Evolutionary conservation across 2,329 filamentous ascomycete genomes (phyloP), one percentile per base, ranked within the genome.

Genomic region (Diaporthe sp.): DNA sequence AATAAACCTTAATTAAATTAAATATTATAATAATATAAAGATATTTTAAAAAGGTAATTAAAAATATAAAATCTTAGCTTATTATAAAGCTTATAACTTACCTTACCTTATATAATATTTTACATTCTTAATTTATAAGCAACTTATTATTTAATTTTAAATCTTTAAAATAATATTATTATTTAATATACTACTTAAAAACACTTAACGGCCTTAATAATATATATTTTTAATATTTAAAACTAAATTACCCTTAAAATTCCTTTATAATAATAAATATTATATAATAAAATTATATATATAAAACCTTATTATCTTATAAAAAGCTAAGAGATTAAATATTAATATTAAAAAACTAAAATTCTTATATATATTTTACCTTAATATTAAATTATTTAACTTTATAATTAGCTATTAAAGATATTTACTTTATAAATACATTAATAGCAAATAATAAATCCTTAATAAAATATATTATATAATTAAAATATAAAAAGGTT

Each of bases 221-320:
- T n/a, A 59, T 39, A 59, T 12, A 22, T 59, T 59, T 39, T 17
- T 59, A 37, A 37, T 39, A 39, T 59, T 59, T 59, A 59, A 59
- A 6, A 59, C 13, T 37, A 19, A n/a, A 37, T 6, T 59, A 13
- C 4, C 10, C 1, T 34, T 59, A 59, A 59, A n/a, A 8, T 39
- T 59, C 4, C 19, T 59, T 19, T 37, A 59, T 37, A 37, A 12
- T 59, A 59, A 59, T 59, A 59, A 59, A 22, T n/a, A 59, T 5
- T 37, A 59, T 59, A 37, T 59, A n/a, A 3, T 59, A 39, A 59
- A 6, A 37, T n/a, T 59, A 39, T 12, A 12, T 13, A 12, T 8
- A 10, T 37, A 37, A 59, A 3, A 37, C 22, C 1, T 59, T 59
- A n/a, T 2, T 59, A 59, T 5, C 4, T 7, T 39, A 37, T n/a